phyloP scores from a whole-genome alignment of 2,329 filamentous ascomycete species.

The Blastomyces parvus region DNA sequence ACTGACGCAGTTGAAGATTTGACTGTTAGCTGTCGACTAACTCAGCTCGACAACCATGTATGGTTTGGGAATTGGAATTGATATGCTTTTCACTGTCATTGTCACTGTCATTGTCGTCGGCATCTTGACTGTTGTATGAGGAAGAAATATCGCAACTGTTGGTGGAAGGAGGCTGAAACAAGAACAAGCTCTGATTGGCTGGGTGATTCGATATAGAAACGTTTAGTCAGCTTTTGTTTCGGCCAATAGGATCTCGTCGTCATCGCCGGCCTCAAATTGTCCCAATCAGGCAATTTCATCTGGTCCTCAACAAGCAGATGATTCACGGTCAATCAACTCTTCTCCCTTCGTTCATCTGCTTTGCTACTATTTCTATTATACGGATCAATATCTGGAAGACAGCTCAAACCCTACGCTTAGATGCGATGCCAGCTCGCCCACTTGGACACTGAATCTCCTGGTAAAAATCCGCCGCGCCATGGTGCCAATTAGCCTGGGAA shows the following conservation, averaged over 20 bases:
- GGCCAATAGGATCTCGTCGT: background rate
- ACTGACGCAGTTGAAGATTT: too few relatives aligned
- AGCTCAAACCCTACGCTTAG: background rate
- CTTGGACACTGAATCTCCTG: background rate
- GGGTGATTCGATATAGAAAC: too few relatives aligned
- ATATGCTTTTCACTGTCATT: too few relatives aligned
- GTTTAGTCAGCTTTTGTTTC: background rate
- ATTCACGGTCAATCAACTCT: background rate
- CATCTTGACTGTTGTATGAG: too few relatives aligned
- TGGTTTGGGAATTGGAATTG: too few relatives aligned
- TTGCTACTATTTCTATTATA: background rate
- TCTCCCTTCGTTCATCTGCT: background rate
- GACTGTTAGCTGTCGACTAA: too few relatives aligned
- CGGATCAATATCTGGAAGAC: background rate
- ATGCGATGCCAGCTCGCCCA: background rate
- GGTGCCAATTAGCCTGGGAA: background rate
- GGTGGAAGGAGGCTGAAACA: too few relatives aligned
- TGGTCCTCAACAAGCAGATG: background rate
- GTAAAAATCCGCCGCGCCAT: background rate
- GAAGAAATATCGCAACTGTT: too few relatives aligned
- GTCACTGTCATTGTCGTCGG: too few relatives aligned
- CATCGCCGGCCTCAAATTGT: background rate
- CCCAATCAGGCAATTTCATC: background rate
- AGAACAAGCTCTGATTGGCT: too few relatives aligned
- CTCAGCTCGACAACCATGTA: too few relatives aligned